These are phyloP conservation scores for Rugosomyces carneus DNA, from an alignment of 1,284 basidiomycete species.

Conservation along the genomic window DNA sequence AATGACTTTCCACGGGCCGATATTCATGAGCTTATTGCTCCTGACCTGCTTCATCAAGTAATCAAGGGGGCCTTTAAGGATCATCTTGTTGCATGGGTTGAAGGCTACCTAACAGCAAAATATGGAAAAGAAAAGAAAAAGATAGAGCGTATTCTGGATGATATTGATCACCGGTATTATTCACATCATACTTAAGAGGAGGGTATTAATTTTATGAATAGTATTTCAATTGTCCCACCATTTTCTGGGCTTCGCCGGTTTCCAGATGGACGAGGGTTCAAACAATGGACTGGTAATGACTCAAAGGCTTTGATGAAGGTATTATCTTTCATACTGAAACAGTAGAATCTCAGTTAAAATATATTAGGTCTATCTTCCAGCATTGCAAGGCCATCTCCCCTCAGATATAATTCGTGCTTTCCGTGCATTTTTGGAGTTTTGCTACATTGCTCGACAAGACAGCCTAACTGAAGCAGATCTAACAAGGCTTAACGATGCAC, in stretches of 20 bases:
- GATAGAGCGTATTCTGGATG: slow-evolving; percentile 18
- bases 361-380: slow-evolving; percentile 22
- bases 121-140: slow-evolving; percentile 11
- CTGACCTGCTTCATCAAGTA: slow-evolving; percentile 31
- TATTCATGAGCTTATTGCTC: slow-evolving; percentile 28
- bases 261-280: slow-evolving; percentile 19
- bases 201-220: slow-evolving; percentile 4
- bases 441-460: slow-evolving; percentile 22
- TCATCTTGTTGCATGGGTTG: slow-evolving; percentile 26
- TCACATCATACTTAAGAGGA: slow-evolving; percentile 20
- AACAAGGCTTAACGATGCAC: too few relatives aligned
- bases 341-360: too few relatives aligned
- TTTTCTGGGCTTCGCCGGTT: slow-evolving; percentile 22
- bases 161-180: slow-evolving; percentile 24
- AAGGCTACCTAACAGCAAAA: slow-evolving; percentile 15
- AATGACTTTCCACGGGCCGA: slow-evolving; percentile 26
- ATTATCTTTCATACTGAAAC: not conserved
- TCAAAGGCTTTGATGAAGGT: slow-evolving; percentile 24
- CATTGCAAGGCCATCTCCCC: slow-evolving; percentile 23
- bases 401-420: slow-evolving; percentile 19
- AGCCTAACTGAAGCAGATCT: slow-evolving; percentile 18
- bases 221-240: slow-evolving; percentile 17
- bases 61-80: slow-evolving; percentile 32
- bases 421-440: slow-evolving; percentile 20
- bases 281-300: slow-evolving; percentile 25